A percentile compares a stretch with the other conserved stretches of the same genome.
Conservation (phyloP, 2,329 filamentous ascomycete genomes). For the Sporothrix pseudoabietina region DNA sequence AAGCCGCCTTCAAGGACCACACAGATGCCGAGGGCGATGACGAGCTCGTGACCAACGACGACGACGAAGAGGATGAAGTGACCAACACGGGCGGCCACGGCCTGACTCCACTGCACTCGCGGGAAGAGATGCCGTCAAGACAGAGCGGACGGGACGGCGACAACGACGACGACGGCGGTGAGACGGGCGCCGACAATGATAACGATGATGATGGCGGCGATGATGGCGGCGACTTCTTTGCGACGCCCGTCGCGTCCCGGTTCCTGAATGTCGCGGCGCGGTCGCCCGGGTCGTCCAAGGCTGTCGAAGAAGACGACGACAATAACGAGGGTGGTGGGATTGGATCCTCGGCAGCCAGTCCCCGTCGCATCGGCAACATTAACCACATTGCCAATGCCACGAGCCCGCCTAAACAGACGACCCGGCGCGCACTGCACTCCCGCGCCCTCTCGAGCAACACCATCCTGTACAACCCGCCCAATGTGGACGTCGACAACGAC, state of each 20-base stretch:
- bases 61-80: slow-evolving; percentile 53
- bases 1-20: slow-evolving; percentile 58
- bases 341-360: neutral
- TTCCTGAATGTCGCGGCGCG: slow-evolving; percentile 32
- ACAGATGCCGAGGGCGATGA: slow-evolving; percentile 89
- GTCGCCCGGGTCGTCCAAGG: slow-evolving; percentile 36
- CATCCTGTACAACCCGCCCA: slow-evolving; percentile 74
- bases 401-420: slow-evolving; percentile 24
- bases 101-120: slow-evolving; percentile 23
- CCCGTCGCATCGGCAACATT: slow-evolving; percentile 18
- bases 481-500: slow-evolving; percentile 37
- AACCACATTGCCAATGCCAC: slow-evolving; percentile 17
- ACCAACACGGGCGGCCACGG: slow-evolving; percentile 30
- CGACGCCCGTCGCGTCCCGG: slow-evolving; percentile 49
- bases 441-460: slow-evolving; percentile 81
- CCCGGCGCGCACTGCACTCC: slow-evolving; percentile 55
- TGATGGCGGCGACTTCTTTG: slow-evolving; percentile 57
- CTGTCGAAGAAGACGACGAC: slow-evolving; percentile 30
- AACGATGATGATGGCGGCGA: slow-evolving; percentile 42
- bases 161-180: neutral
- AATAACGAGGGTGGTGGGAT: neutral
- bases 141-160: slow-evolving; percentile 6
- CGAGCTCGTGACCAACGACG: slow-evolving; percentile 80
- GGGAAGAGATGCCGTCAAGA: neutral
- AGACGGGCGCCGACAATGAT: slow-evolving; percentile 51